phyloP scores from a whole-genome alignment of 176 grass and related monocot species.

The Coix lacrymajobi region DNA sequence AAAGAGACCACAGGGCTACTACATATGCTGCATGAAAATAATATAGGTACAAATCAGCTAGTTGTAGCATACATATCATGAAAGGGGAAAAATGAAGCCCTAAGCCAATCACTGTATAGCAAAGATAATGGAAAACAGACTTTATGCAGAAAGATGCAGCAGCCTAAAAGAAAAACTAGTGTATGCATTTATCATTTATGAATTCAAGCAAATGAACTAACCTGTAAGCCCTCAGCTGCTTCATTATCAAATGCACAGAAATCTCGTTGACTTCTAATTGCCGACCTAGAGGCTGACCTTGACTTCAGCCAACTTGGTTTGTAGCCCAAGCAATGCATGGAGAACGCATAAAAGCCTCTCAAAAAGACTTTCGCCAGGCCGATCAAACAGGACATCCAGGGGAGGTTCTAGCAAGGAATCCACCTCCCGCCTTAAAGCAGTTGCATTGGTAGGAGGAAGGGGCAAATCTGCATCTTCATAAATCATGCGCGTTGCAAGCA shows the following conservation, averaged over 20 bases:
- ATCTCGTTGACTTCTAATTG: constrained; percentile 52
- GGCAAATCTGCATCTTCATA: constrained; percentile 76
- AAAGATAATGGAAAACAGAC: background rate
- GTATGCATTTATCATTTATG: background rate
- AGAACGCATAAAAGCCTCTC: constrained; percentile 86
- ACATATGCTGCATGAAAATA: background rate
- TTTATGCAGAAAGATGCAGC: constrained; percentile 1
- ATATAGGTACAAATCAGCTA: background rate
- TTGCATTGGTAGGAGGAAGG: constrained; percentile 41
- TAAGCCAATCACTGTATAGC: background rate
- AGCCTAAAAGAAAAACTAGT: background rate
- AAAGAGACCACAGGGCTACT: background rate
- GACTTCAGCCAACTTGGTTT: constrained; percentile 98
- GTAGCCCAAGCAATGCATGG: constrained; percentile 80
- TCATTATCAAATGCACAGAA: constrained; percentile 80
- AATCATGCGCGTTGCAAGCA: constrained; percentile 84
- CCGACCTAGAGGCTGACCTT: constrained; percentile 55
- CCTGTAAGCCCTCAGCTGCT: constrained; percentile 72
- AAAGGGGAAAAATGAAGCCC: background rate
- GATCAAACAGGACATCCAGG: constrained; percentile 51
- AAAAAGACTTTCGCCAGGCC: constrained; percentile 79
- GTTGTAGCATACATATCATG: background rate
- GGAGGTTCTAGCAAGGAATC: constrained; percentile 62
- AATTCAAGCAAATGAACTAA: constrained; percentile 35
- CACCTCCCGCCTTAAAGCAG: constrained; percentile 39